A percentile compares a stretch with the other conserved stretches of the same genome.
Evolutionary conservation across 352 stramenopile species (phyloP).

Genomic region (Globisporangium barbulae): DNA sequence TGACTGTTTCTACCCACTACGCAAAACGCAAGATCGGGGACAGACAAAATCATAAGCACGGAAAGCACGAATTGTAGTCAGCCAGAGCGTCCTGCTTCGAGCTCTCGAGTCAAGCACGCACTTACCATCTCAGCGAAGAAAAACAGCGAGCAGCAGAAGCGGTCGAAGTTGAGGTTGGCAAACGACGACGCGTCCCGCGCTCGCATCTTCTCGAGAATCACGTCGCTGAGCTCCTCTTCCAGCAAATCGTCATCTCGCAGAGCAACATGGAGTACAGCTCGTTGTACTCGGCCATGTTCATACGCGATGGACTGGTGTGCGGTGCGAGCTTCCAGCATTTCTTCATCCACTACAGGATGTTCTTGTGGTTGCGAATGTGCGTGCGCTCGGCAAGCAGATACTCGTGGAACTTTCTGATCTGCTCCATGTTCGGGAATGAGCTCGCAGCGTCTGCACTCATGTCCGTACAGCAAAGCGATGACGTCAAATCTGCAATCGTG

Average conservation of each 20-base stretch:
- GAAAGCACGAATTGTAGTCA: background rate
- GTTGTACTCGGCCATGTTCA: slow-evolving; percentile 39
- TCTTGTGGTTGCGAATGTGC: slow-evolving; percentile 39
- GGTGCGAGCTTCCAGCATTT: slow-evolving; percentile 32
- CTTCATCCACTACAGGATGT: slow-evolving; percentile 36
- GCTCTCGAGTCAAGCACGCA: background rate
- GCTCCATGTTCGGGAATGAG: slow-evolving; percentile 27
- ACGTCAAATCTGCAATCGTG: background rate
- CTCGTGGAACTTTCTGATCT: slow-evolving; percentile 35
- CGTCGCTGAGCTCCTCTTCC: slow-evolving; percentile 49
- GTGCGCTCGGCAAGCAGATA: slow-evolving; percentile 43
- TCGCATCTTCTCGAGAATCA: slow-evolving; percentile 48
- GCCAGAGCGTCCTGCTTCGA: background rate
- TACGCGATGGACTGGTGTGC: slow-evolving; percentile 14
- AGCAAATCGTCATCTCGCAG: slow-evolving; percentile 64
- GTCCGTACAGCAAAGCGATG: background rate
- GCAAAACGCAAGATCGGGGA: background rate
- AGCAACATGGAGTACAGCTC: slow-evolving; percentile 48
- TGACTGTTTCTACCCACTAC: slow-evolving; percentile 41
- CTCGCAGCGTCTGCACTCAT: background rate
- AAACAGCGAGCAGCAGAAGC: slow-evolving; percentile 62
- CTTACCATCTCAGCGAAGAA: slow-evolving; percentile 56
- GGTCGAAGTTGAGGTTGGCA: slow-evolving; percentile 36
- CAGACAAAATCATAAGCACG: background rate
- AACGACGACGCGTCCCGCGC: slow-evolving; percentile 33